phyloP scores from a whole-genome alignment of 257 asterid genomes.

The Solanum bulbocastanum region DNA sequence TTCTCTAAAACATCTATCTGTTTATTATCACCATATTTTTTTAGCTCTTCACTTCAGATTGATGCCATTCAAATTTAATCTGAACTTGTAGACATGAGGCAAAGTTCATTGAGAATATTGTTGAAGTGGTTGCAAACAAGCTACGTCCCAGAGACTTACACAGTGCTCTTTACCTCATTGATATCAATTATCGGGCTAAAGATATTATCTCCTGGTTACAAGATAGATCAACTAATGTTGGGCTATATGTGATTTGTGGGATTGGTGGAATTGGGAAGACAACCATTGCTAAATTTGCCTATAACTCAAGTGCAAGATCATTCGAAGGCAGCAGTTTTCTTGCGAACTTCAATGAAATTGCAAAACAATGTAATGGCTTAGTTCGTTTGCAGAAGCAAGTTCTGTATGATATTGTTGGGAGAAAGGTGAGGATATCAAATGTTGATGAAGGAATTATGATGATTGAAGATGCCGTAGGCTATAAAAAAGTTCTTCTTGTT shows the following conservation, averaged over 20 bases:
- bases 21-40: neutral
- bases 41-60: neutral
- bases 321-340: slow-evolving; percentile 15
- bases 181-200: neutral
- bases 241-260: slow-evolving; percentile 6
- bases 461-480: neutral
- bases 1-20: neutral
- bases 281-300: slow-evolving; percentile 3
- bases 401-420: slow-evolving; percentile 3
- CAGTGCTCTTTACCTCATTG: neutral
- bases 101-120: neutral
- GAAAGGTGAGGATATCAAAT: neutral
- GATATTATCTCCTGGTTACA: neutral
- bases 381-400: slow-evolving; percentile 8
- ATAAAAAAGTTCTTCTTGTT: slow-evolving; percentile 8
- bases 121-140: neutral
- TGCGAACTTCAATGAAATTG: slow-evolving; percentile 3
- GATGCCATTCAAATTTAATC: neutral
- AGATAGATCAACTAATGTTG: slow-evolving; percentile 2
- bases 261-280: slow-evolving; percentile 23
- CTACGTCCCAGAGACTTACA: neutral
- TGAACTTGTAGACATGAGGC: neutral
- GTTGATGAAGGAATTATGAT: slow-evolving; percentile 7
- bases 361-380: slow-evolving; percentile 2
- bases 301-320: neutral